Base-by-base conservation (phyloP, 2,329 filamentous ascomycete genomes). In the Colletotrichum cordylinicola region DNA sequence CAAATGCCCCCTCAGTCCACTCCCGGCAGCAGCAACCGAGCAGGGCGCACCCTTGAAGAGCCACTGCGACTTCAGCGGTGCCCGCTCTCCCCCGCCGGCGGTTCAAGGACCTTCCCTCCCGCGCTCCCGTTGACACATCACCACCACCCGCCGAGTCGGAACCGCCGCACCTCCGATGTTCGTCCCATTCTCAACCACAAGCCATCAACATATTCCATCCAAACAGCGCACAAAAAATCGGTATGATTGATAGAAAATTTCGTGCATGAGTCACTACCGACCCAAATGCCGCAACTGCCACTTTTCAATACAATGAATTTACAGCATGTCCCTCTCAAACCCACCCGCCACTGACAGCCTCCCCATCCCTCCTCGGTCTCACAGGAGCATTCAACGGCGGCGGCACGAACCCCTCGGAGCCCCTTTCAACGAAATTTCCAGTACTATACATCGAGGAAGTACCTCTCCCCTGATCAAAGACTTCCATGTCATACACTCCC, bases 31-130 rank as follows among this genome's bases (percentile, higher is more conserved):
- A 21, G 52, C 31, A 33, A 31, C 55, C 52, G 29, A 29, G 33
- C 55, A 18, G 9, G 67, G 55, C 35, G 33, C 8, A 69, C 48
- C 18, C 31, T 2, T 29, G 24, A 2, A 35, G 24, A 0, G 4
- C 43, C 43, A 21, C 43, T 52, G n/a, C 10, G 43, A 52, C 43
- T 52, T 52, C 43, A 52, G 43, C 43, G 10, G 43, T 52, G 43
- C 43, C 43, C 43, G 43, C 43, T 21, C 29, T 61, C 64, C 60
- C n/a, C 37, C 60, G 24, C 61, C 61, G 12, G n/a, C 31, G 24
- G 66, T 65, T 5, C 56, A 74, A 12, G 66, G 71, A 56, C 27
- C 56, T 65, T 70, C 66, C 71, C 71, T 74, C 24, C 66, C 43
- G 43, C 43, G 58, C 66, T 27, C 31, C n/a, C 31, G 21, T 18